Conservation (phyloP, 305 asterid genomes). For the Fraxinus angustifolia region DNA sequence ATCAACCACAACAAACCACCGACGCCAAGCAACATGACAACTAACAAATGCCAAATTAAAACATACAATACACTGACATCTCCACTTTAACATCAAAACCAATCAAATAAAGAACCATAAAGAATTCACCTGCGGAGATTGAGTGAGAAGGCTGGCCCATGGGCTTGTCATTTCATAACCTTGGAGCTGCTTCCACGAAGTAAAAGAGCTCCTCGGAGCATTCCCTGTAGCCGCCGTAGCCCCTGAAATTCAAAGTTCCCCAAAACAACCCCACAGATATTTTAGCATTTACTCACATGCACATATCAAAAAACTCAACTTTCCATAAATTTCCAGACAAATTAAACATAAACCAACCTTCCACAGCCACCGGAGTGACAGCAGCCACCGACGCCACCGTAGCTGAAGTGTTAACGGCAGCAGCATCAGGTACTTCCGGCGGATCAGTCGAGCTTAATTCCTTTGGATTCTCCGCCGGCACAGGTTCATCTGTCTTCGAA, state of each 20-base stretch:
- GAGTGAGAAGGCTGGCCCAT: constrained; percentile 77
- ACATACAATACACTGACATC: not conserved
- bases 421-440: constrained; percentile 39
- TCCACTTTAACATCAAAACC: not conserved
- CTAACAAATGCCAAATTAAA: not conserved
- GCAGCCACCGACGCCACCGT: constrained; percentile 31
- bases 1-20: not conserved
- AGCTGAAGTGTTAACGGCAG: constrained; percentile 23
- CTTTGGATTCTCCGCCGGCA: constrained; percentile 58
- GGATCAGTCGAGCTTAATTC: constrained; percentile 65
- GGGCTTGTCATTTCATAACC: constrained; percentile 55
- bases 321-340: not conserved
- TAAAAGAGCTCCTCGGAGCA: constrained; percentile 50
- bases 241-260: constrained; percentile 34
- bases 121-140: constrained; percentile 55
- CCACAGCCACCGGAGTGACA: constrained; percentile 42
- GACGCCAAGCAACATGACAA: not conserved
- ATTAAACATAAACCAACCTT: constrained; percentile 31
- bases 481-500: constrained; percentile 43
- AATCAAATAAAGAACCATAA: not conserved
- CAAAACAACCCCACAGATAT: constrained; percentile 14
- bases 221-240: constrained; percentile 42
- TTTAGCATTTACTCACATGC: constrained; percentile 21
- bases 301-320: not conserved
- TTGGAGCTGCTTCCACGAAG: constrained; percentile 56